These are phyloP conservation scores for Neoascochyta sp. DNA, from an alignment of 2,329 filamentous ascomycete species.

Conservation along the genomic window DNA sequence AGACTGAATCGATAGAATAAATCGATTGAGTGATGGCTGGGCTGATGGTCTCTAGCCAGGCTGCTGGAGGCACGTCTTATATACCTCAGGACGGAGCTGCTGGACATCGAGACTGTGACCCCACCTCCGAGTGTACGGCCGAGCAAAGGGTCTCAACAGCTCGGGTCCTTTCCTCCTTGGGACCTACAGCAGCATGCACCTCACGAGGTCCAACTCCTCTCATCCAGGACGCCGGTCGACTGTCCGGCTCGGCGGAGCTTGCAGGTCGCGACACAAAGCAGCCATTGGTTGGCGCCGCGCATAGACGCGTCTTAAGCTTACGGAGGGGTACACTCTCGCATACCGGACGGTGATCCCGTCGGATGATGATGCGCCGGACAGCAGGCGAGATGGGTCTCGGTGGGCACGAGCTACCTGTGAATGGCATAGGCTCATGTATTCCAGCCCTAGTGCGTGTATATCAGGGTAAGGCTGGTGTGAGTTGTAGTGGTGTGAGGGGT, in stretches of 20 bases:
- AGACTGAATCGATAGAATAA: constrained; percentile 2
- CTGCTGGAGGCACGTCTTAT: constrained; percentile 14
- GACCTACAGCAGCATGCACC: constrained; percentile 10
- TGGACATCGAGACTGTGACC: constrained; percentile 10
- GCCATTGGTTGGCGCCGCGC: no score
- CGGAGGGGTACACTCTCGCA: constrained; percentile 20
- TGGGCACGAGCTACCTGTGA: constrained; percentile 8
- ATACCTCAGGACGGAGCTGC: constrained; percentile 10
- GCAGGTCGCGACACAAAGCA: no score
- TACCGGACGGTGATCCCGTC: constrained; percentile 17
- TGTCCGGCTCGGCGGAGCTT: constrained; percentile 26
- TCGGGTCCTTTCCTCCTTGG: constrained; percentile 6
- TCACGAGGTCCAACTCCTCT: no score
- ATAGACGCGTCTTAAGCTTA: no score
- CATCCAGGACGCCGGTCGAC: no score
- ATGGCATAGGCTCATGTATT: constrained; percentile 10
- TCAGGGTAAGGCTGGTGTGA: constrained; percentile 10
- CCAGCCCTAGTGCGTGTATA: constrained; percentile 16
- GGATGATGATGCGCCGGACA: constrained; percentile 34
- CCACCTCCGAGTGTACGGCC: constrained; percentile 6
- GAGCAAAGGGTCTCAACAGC: constrained; percentile 10
- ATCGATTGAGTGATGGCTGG: constrained; percentile 9
- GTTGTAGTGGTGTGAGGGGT: constrained; percentile 25
- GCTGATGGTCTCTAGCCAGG: constrained; percentile 8
- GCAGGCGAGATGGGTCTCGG: constrained; percentile 20